These are phyloP conservation scores for Euphorbia pulcherrima DNA, from an alignment of 345 rosid species.

Conservation along the genomic window DNA sequence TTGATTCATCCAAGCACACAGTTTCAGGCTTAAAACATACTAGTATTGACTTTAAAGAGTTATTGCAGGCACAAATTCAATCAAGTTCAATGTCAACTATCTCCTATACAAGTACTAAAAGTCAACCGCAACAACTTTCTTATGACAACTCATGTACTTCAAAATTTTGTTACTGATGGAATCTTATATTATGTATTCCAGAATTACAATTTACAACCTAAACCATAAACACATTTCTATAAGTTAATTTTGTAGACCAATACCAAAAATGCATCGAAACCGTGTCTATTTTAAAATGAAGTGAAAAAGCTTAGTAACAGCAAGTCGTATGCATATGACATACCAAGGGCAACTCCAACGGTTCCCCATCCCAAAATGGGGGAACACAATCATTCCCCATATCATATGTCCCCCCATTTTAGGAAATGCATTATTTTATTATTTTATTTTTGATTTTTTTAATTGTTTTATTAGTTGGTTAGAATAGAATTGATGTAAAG, in stretches of 20 bases:
- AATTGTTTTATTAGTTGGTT: too few species aligned
- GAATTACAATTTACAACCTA: too few species aligned
- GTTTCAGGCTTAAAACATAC: background rate
- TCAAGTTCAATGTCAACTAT: background rate
- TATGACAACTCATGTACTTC: background rate
- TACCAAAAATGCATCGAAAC: background rate
- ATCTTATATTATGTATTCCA: background rate
- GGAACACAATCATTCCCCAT: too few species aligned
- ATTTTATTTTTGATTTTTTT: too few species aligned
- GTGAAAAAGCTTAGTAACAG: background rate
- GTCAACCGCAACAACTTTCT: background rate
- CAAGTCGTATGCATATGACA: too few species aligned
- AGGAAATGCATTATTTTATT: too few species aligned
- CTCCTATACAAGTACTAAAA: background rate
- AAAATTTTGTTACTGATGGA: background rate
- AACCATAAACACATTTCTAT: too few species aligned
- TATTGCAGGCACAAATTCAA: slow-evolving; percentile 1
- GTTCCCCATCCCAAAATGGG: too few species aligned
- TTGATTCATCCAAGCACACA: background rate
- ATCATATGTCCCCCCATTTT: too few species aligned
- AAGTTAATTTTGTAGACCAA: background rate
- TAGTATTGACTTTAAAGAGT: background rate
- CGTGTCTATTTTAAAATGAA: too few species aligned
- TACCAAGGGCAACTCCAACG: too few species aligned
- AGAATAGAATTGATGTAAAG: too few species aligned